Evolutionary conservation across 176 grass and related monocot species (phyloP), one percentile per base, ranked within the genome.

Genomic region (Tillandsia fasciculata): DNA sequence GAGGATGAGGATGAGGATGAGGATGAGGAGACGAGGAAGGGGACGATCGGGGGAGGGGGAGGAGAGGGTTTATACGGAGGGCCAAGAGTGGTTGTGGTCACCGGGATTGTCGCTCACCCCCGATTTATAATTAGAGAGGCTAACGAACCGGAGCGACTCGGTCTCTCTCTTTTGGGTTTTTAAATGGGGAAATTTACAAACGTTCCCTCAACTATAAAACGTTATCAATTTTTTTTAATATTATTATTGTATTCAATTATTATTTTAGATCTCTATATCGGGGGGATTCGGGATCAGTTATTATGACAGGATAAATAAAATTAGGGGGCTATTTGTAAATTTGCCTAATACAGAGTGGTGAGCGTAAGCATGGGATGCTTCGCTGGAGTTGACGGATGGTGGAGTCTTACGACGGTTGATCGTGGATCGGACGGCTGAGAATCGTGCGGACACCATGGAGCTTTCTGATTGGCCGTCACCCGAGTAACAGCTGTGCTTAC

Each of bases 361-460:
- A 58, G 54, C 15, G n/a, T 14, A 59, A 59, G 54, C 54, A n/a
- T 42, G 54, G 15, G 20, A 59, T 15, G 54, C 54, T 59, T 59
- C 54, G 54, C n/a, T 59, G 54, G 54, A 59, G 54, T 54, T 57
- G 74, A 64, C 68, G 65, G 75, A 77, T 23, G 12, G 22, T 10
- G 54, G 50, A 49, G 4, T 42, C 33, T 5, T 42, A 42, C 33
- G 1, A 42, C 33, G 4, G 67, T 49, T 23, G 12, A 11, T 65
- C 13, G 12, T 48, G 27, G 29, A 79, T 79, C 76, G 67, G 76
- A 79, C 76, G 76, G 76, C 3, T 12, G 0, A 52, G 67, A 65
- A 33, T 65, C 7, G 22, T 11, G 68, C 42, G 69, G 67, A 71
- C 76, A 72, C 24, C 68, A 53, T 72, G 57, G 68, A 20, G 20